phyloP scores from a whole-genome alignment of 2,329 filamentous ascomycete species.

The Sporothrix brunneoviolacea region DNA sequence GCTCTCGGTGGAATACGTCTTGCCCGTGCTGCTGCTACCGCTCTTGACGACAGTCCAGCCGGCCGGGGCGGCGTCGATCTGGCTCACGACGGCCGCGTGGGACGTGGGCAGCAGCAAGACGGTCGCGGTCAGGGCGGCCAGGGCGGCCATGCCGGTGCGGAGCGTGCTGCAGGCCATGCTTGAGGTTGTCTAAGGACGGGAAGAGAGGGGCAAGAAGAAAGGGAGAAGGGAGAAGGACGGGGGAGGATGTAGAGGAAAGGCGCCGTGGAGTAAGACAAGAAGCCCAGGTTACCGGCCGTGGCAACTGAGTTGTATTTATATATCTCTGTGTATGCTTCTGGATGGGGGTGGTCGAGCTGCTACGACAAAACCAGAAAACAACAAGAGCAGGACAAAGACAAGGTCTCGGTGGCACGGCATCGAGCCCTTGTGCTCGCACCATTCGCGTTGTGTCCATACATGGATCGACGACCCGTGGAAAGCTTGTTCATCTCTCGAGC shows the following conservation, averaged over 20 bases:
- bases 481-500: too few relatives aligned
- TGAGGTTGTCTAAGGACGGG: background rate
- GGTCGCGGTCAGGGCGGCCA: constrained; percentile 3
- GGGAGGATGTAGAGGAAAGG: background rate
- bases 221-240: background rate
- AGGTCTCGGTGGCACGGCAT: too few relatives aligned
- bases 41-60: constrained; percentile 13
- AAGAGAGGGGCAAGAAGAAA: background rate
- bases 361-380: too few relatives aligned
- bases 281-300: background rate
- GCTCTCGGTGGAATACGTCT: too few relatives aligned
- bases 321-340: background rate
- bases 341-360: too few relatives aligned
- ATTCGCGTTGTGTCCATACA: too few relatives aligned
- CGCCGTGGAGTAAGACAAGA: background rate
- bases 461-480: too few relatives aligned
- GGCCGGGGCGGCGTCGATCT: constrained; percentile 11
- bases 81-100: constrained; percentile 14
- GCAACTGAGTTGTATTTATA: background rate
- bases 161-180: constrained; percentile 15
- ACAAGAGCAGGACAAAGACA: too few relatives aligned
- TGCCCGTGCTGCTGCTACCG: background rate
- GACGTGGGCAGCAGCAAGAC: constrained; percentile 10
- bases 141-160: constrained; percentile 4
- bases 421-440: too few relatives aligned